Evolutionary conservation across 306 rosid genomes (phyloP).

Genomic region (Adenanthera pavonina): DNA sequence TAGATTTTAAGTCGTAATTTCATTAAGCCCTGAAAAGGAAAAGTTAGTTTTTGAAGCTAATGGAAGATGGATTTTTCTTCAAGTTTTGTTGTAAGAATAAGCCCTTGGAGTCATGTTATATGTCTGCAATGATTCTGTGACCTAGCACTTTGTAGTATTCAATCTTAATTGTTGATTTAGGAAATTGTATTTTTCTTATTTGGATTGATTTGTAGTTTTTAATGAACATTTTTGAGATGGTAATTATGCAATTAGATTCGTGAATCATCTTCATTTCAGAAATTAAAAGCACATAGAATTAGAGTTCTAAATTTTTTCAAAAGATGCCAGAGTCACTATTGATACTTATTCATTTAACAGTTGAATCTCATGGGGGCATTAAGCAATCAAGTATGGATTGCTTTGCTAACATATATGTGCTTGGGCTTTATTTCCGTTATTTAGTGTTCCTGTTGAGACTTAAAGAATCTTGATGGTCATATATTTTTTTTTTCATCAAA

Average conservation of each 20-base stretch:
- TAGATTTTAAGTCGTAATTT: slow-evolving; percentile 34
- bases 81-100: slow-evolving; percentile 6
- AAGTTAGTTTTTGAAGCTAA: slow-evolving; percentile 26
- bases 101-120: slow-evolving; percentile 26
- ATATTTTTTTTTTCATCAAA: not conserved
- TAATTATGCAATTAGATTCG: slow-evolving; percentile 16
- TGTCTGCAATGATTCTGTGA: slow-evolving; percentile 25
- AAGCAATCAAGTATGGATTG: slow-evolving; percentile 33
- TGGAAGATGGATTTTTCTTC: slow-evolving; percentile 13
- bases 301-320: not conserved
- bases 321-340: slow-evolving; percentile 28
- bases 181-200: not conserved
- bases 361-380: not conserved
- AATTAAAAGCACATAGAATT: not conserved
- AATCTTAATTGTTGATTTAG: slow-evolving; percentile 22
- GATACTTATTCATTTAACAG: slow-evolving; percentile 10
- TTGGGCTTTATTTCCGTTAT: slow-evolving; percentile 8
- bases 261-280: slow-evolving; percentile 25
- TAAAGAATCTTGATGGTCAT: not conserved
- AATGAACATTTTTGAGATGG: not conserved
- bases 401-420: slow-evolving; percentile 22
- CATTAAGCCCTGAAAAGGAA: slow-evolving; percentile 3
- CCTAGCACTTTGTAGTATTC: slow-evolving; percentile 21
- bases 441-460: slow-evolving; percentile 15
- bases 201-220: not conserved